Evolutionary conservation across 257 asterid genomes (phyloP).

Genomic region (Penstemon newberryi): DNA sequence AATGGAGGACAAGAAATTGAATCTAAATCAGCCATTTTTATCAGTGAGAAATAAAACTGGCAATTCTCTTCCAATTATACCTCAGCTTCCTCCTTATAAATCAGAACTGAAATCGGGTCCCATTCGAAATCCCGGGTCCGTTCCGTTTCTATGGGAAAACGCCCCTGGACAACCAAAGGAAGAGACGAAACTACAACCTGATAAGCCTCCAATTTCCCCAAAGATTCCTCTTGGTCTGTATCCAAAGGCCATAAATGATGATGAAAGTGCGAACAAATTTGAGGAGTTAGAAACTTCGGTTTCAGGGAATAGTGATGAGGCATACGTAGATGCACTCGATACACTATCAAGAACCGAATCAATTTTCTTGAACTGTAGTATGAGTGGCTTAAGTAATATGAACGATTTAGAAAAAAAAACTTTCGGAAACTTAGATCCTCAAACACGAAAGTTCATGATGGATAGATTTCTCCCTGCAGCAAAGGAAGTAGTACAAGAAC

Average conservation of each 20-base stretch:
- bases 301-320: conserved; percentile 54
- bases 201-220: conserved; percentile 49
- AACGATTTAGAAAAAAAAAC: conserved; percentile 30
- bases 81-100: conserved; percentile 52
- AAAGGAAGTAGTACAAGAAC: conserved; percentile 40
- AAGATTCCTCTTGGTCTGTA: conserved; percentile 57
- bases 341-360: conserved; percentile 73
- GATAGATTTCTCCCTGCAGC: conserved; percentile 95
- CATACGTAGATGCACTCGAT: conserved; percentile 69
- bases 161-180: conserved; percentile 75
- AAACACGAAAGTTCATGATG: conserved; percentile 61
- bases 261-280: too few species aligned
- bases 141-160: conserved; percentile 83
- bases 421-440: conserved; percentile 40
- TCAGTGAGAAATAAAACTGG: conserved; percentile 54
- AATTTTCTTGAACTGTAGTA: conserved; percentile 65
- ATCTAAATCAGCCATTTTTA: conserved; percentile 57
- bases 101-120: conserved; percentile 84
- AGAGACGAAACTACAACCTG: conserved; percentile 29
- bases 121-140: conserved; percentile 57
- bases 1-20: conserved; percentile 71
- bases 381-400: conserved; percentile 64
- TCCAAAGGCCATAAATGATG: conserved; percentile 25
- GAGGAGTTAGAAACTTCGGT: conserved; percentile 32
- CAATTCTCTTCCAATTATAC: conserved; percentile 26